Evolutionary conservation across 2,329 filamentous ascomycete species (phyloP), one percentile per base, ranked within the genome.

Genomic region (Ramichloridium luteum): DNA sequence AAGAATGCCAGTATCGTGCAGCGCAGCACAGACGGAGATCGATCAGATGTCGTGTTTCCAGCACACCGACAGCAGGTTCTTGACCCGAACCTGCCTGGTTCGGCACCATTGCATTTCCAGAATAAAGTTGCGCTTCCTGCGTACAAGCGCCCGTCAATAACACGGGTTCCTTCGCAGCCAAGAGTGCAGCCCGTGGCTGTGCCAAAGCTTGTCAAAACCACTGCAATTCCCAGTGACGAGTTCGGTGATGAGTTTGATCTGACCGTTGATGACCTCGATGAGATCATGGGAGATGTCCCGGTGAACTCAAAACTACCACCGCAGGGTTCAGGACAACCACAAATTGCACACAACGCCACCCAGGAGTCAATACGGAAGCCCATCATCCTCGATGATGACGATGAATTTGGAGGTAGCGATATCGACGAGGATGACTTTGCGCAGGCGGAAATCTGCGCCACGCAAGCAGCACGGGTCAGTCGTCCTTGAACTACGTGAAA

Each of bases 381-480:
- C 35, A 43, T 35, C 10, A 31, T 28, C 6, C 9, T 34, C 14
- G 47, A 49, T 27, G 51, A 55, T 40, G 78, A 72, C 36, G 81
- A 84, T 58, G 84, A 84, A 47, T 83, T 83, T 62, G 80, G 76
- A 28, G 71, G 68, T 42, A 68, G 65, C 44, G 67, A 75, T 39
- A 64, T 73, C 55, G 84, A 93, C 55, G 80, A 83, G 49, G 82
- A 88, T 46, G 60, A 67, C 30, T 64, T 69, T 50, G 64, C 64
- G 48, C 75, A 78, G 38, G 76, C 75, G 42, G 78, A 85, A 57
- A 59, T 77, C 44, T 73, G 72, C 49, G 79, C 80, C 28, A 83
- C 79, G 29, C 77, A 90, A 60, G 74, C 76, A 49, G 51, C 60
- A 53, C 55, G 50, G 51, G 58, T 60, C 47, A 55, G 53, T 49